Evolutionary conservation across 148 eudicot genomes (phyloP).

Genomic region (Rhododendron henanense): DNA sequence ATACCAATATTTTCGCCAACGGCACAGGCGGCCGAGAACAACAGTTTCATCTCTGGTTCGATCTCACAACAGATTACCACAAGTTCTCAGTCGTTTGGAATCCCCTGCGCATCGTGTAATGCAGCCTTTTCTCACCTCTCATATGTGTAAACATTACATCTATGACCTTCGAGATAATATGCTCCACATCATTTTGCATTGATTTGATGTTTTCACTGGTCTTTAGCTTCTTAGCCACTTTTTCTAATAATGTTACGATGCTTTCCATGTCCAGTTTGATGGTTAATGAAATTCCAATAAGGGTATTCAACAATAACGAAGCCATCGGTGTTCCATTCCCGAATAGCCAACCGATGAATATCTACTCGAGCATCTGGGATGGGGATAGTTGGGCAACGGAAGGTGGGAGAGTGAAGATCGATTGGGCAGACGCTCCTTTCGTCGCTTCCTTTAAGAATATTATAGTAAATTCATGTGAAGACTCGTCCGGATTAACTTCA

Average conservation of each 20-base stretch:
- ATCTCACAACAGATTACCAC: constrained; percentile 1
- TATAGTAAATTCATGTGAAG: constrained; percentile 1
- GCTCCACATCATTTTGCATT: not conserved
- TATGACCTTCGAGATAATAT: too few relatives aligned
- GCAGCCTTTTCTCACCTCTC: not conserved
- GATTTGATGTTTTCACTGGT: not conserved
- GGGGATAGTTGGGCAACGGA: constrained; percentile 18
- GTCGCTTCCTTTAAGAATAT: constrained; percentile 5
- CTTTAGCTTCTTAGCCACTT: not conserved
- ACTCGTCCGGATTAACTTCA: constrained; percentile 1
- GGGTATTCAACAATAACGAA: constrained; percentile 12
- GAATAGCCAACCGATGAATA: constrained; percentile 11
- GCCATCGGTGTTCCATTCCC: constrained; percentile 14
- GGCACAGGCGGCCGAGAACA: constrained; percentile 10
- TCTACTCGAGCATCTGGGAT: constrained; percentile 14
- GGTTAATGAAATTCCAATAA: constrained; percentile 16
- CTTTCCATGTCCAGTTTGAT: not conserved
- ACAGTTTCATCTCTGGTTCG: constrained; percentile 10
- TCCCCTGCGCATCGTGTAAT: constrained; percentile 1
- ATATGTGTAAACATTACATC: not conserved
- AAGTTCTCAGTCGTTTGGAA: constrained; percentile 13
- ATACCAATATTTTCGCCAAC: not conserved
- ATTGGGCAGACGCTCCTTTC: constrained; percentile 12
- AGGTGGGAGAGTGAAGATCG: constrained; percentile 13
- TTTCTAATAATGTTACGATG: not conserved